Base-by-base conservation (phyloP, 2,329 filamentous ascomycete species). In the Penicillium crustosum region DNA sequence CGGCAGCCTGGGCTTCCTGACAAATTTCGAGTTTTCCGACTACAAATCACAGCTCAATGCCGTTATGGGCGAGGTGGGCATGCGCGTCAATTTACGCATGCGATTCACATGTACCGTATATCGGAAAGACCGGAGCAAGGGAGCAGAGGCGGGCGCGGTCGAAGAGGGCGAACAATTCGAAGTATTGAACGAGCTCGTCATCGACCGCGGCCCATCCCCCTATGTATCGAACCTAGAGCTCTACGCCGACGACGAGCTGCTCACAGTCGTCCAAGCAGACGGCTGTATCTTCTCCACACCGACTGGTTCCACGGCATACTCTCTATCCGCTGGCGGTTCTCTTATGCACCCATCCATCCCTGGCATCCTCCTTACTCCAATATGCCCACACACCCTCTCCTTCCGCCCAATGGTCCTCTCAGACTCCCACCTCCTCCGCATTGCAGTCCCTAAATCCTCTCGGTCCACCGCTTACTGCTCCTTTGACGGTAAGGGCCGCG, bases 321-420 rank as follows among this genome's bases (percentile, higher is more conserved):
- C 93, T 2, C 86, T 99, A 31, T 97, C 93, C 12, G 94, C 94
- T 17, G 94, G 94, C 60, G 94, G 94, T 67, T 95, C 92, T 23
- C 87, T 99, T 45, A 93, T 97, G 57, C 93, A 97, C 73, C 94
- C 94, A 0, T 93, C 96, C 71, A 96, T 99, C 60, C 94, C 94
- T 15, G 94, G 93, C 66, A 97, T 99, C 67, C 87, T 97, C 42
- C 85, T 99, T 54, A 99, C 94, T 0, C 94, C 94, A 21, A 97
- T 99, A 75, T 99, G 94, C 77, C 94, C 94, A 9, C 94, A 99
- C 73, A 97, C 93, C 0, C 83, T 99, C 17, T 96, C 91, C 15
- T 99, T 99, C 85, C 87, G 94, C 10, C 94, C 94, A 35, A 97
- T 99, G 94, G 90, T 99, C 8, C 86, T 99, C 49, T 96, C 92